These are phyloP conservation scores for Barbarea vulgaris DNA, from an alignment of 345 rosid species.

Conservation along the genomic window DNA sequence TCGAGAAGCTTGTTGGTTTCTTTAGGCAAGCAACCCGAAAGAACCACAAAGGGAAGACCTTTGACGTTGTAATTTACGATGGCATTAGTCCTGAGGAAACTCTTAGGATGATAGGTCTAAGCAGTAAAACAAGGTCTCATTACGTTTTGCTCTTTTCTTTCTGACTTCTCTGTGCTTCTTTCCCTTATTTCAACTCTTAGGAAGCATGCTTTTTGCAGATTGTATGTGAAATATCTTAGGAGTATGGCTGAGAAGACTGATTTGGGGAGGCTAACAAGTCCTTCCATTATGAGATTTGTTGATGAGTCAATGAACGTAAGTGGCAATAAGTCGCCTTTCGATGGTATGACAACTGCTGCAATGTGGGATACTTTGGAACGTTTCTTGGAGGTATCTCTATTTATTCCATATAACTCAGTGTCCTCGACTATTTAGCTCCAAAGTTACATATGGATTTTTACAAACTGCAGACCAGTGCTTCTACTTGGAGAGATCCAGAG, in stretches of 20 bases:
- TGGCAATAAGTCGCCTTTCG: slow-evolving; percentile 49
- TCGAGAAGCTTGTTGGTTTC: slow-evolving; percentile 62
- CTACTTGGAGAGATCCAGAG: slow-evolving; percentile 50
- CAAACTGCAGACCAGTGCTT: slow-evolving; percentile 60
- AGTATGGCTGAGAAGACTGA: slow-evolving; percentile 86
- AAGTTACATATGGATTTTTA: not conserved
- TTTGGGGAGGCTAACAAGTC: slow-evolving; percentile 81
- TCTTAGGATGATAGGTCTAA: slow-evolving; percentile 72
- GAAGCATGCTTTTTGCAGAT: slow-evolving; percentile 39
- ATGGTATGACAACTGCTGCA: slow-evolving; percentile 58
- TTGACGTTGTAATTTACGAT: slow-evolving; percentile 67
- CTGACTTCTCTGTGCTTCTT: not conserved
- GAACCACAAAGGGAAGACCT: slow-evolving; percentile 49
- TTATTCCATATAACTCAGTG: slow-evolving; percentile 1
- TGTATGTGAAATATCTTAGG: slow-evolving; percentile 78
- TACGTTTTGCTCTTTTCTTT: not conserved
- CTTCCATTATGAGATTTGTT: slow-evolving; percentile 70
- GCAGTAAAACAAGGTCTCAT: slow-evolving; percentile 72
- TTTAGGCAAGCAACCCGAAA: slow-evolving; percentile 46
- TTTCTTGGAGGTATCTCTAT: slow-evolving; percentile 63
- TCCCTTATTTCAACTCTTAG: not conserved
- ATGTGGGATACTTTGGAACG: slow-evolving; percentile 76
- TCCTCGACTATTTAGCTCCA: not conserved
- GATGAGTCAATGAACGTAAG: slow-evolving; percentile 69
- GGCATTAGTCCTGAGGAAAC: slow-evolving; percentile 72